Evolutionary conservation across 495 filamentous ascomycete genomes (phyloP).

Genomic region (Clavariopsis aquatica): DNA sequence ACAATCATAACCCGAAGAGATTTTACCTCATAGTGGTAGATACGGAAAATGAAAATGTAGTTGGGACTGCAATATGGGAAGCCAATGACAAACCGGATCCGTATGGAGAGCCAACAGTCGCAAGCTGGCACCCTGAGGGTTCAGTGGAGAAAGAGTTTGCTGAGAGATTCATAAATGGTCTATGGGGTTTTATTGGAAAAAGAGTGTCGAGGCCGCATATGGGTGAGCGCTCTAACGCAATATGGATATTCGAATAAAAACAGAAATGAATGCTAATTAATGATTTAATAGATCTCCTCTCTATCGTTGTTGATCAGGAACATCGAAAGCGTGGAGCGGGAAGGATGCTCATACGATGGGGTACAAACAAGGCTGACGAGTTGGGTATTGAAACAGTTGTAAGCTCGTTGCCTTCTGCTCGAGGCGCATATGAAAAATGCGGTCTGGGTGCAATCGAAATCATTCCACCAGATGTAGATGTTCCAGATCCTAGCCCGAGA

Average conservation of each 20-base stretch:
- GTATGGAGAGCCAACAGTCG: background rate
- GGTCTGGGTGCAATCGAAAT: constrained; percentile 37
- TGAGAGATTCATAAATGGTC: constrained; percentile 32
- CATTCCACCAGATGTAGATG: constrained; percentile 19
- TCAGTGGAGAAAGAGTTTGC: constrained; percentile 25
- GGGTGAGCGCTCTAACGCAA: constrained; percentile 20
- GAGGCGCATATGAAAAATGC: constrained; percentile 45
- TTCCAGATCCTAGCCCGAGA: constrained; percentile 17
- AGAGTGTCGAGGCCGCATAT: constrained; percentile 28
- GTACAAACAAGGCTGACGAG: constrained; percentile 44
- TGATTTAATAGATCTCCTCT: constrained; percentile 17
- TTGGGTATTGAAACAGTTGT: constrained; percentile 45
- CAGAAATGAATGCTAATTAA: background rate
- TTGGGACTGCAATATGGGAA: constrained; percentile 44
- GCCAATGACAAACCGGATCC: constrained; percentile 44
- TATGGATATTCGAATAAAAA: no score
- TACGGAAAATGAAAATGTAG: constrained; percentile 40
- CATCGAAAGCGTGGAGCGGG: constrained; percentile 41
- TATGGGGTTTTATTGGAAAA: constrained; percentile 22
- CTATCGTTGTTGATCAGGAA: constrained; percentile 13
- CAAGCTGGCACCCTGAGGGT: constrained; percentile 44
- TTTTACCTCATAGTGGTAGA: constrained; percentile 44
- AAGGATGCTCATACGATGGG: constrained; percentile 45
- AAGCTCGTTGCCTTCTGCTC: constrained; percentile 38
- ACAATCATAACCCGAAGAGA: constrained; percentile 7